Evolutionary conservation across 2,329 filamentous ascomycete species (phyloP).

Genomic region (Aureobasidium sp.): DNA sequence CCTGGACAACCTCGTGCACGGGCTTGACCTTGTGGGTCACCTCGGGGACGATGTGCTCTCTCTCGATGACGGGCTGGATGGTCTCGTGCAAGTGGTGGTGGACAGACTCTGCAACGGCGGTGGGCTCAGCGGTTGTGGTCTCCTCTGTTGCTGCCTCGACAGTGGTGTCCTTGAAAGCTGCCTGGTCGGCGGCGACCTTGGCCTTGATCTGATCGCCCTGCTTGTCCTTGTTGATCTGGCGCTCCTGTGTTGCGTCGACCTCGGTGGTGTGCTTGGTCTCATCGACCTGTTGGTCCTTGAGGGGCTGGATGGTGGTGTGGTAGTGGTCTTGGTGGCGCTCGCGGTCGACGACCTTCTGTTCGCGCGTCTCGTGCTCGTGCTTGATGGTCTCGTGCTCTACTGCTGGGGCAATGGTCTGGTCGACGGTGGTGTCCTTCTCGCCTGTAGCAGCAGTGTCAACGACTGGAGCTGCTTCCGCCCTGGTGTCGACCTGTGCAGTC

Average conservation of each 20-base stretch:
- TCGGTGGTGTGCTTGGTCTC: conserved; percentile 55
- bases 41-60: conserved; percentile 56
- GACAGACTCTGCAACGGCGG: conserved; percentile 52
- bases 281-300: conserved; percentile 39
- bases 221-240: conserved; percentile 50
- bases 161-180: conserved; percentile 17
- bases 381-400: conserved; percentile 54
- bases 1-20: conserved; percentile 51
- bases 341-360: conserved; percentile 55
- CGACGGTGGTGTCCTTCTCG: conserved; percentile 50
- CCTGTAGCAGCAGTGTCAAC: conserved; percentile 6
- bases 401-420: conserved; percentile 54
- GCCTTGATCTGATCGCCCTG: conserved; percentile 18
- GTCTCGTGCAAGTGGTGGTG: conserved; percentile 61
- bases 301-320: conserved; percentile 59
- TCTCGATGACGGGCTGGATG: conserved; percentile 62
- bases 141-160: conserved; percentile 31
- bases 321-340: conserved; percentile 66
- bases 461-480: not conserved
- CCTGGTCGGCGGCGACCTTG: conserved; percentile 17
- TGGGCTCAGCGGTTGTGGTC: conserved; percentile 37
- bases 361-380: conserved; percentile 51
- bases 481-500: not conserved
- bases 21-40: conserved; percentile 64
- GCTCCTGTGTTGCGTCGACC: conserved; percentile 50